Conservation (phyloP, 192 early-diverging fungal genomes). For the Podila minutissima region DNA sequence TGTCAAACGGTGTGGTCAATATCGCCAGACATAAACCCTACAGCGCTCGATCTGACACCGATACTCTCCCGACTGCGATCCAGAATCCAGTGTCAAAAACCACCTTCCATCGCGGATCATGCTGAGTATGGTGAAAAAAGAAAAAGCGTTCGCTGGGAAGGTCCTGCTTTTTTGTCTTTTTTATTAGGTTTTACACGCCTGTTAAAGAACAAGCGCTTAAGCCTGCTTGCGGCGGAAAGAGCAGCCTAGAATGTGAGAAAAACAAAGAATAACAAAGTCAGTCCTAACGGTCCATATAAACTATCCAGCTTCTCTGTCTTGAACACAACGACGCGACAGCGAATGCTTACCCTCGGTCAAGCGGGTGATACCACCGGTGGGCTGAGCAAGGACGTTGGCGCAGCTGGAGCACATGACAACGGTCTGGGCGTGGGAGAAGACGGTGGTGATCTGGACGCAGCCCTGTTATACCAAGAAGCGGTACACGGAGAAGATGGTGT, state of each 20-base stretch:
- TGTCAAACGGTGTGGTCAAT: too few species aligned
- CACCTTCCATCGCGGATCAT: too few species aligned
- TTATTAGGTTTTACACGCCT: constrained; percentile 28
- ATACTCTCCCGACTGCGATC: too few species aligned
- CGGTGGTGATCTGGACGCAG: constrained; percentile 97
- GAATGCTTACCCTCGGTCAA: constrained; percentile 85
- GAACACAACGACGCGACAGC: neutral
- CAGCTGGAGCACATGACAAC: constrained; percentile 97
- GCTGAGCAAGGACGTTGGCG: constrained; percentile 98
- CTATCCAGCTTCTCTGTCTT: neutral
- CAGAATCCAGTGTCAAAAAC: too few species aligned
- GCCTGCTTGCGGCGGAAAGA: constrained; percentile 55
- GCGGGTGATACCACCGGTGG: constrained; percentile 98
- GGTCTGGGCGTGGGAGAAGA: constrained; percentile 99
- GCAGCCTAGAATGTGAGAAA: constrained; percentile 24
- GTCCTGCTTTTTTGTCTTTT: constrained; percentile 17
- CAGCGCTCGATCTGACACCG: too few species aligned
- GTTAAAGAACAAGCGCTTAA: constrained; percentile 43
- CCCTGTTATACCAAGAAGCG: constrained; percentile 53
- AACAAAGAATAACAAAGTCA: neutral
- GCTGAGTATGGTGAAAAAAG: neutral
- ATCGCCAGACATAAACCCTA: too few species aligned
- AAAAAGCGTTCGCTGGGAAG: constrained; percentile 20
- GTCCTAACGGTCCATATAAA: neutral
- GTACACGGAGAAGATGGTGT: neutral